phyloP scores from a whole-genome alignment of 768 basidiomycete species.

The Dacryopinax primogenitus region DNA sequence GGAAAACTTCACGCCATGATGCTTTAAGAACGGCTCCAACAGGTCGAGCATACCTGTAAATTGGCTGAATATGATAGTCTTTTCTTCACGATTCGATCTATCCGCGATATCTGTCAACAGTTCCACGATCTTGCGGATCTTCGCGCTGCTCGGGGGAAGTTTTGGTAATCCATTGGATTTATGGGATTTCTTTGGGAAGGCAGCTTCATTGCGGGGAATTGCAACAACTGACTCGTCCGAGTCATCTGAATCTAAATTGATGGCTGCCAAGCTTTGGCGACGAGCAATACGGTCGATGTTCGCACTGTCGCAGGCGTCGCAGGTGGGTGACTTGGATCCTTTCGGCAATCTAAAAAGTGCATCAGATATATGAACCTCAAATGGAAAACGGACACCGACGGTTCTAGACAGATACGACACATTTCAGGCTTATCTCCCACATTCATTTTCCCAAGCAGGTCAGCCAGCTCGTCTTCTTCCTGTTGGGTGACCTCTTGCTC shows the following conservation, averaged over 20 bases:
- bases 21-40: constrained; percentile 68
- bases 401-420: constrained; percentile 63
- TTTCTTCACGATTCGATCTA: constrained; percentile 50
- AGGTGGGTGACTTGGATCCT: background rate
- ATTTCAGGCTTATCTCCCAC: constrained; percentile 42
- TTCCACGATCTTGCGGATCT: constrained; percentile 70
- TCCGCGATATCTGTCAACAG: constrained; percentile 53
- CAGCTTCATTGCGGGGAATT: background rate
- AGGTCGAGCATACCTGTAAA: constrained; percentile 76
- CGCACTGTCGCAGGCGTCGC: constrained; percentile 1
- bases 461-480: constrained; percentile 55
- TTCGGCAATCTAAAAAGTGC: background rate
- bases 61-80: constrained; percentile 94
- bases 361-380: background rate
- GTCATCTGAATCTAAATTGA: background rate
- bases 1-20: constrained; percentile 55
- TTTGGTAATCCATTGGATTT: constrained; percentile 19
- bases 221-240: background rate
- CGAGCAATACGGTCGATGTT: constrained; percentile 10
- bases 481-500: constrained; percentile 45
- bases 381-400: constrained; percentile 35
- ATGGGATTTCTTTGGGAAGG: background rate
- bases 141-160: constrained; percentile 64
- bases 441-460: constrained; percentile 55
- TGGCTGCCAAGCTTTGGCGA: background rate